These are phyloP conservation scores for Cutaneotrichosporon dermatis DNA, from an alignment of 1,284 basidiomycete genomes.

Conservation along the genomic window DNA sequence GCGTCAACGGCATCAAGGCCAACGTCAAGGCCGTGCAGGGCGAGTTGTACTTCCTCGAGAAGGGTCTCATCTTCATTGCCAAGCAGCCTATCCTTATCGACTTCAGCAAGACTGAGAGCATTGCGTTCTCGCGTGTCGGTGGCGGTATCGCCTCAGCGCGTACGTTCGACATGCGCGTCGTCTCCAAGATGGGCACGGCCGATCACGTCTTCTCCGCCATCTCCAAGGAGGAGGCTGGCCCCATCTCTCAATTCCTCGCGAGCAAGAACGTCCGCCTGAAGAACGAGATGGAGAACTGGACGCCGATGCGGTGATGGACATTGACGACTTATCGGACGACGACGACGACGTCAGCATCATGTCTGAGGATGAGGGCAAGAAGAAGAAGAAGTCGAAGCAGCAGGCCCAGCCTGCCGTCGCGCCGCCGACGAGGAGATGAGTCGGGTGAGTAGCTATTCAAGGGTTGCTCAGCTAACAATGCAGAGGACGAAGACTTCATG, in stretches of 20 bases:
- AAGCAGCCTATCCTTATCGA: slow-evolving; percentile 92
- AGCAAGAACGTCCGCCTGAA: slow-evolving; percentile 90
- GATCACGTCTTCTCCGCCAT: slow-evolving; percentile 89
- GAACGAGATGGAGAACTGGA: slow-evolving; percentile 90
- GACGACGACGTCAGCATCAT: slow-evolving; percentile 49
- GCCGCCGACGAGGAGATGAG: slow-evolving; percentile 63
- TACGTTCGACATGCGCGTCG: slow-evolving; percentile 91
- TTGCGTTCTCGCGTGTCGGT: slow-evolving; percentile 90
- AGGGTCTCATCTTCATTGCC: slow-evolving; percentile 96
- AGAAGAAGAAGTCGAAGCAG: slow-evolving; percentile 24
- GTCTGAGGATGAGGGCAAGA: slow-evolving; percentile 38
- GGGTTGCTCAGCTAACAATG: not conserved
- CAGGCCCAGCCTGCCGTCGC: slow-evolving; percentile 52
- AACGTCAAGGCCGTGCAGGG: slow-evolving; percentile 97
- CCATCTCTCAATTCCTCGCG: slow-evolving; percentile 76
- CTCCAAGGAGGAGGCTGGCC: slow-evolving; percentile 91
- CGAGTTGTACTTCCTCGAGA: slow-evolving; percentile 95
- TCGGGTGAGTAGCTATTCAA: slow-evolving; percentile 58
- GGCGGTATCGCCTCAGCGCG: slow-evolving; percentile 80
- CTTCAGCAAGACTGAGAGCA: slow-evolving; percentile 83
- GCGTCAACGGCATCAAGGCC: slow-evolving; percentile 69
- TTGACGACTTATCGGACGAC: slow-evolving; percentile 64
- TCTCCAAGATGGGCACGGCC: slow-evolving; percentile 67
- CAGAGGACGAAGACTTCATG: slow-evolving; percentile 80
- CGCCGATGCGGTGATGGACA: slow-evolving; percentile 70